Evolutionary conservation across 441 rosid genomes (phyloP), one percentile per base, ranked within the genome.

Genomic region (Manihot esculenta): DNA sequence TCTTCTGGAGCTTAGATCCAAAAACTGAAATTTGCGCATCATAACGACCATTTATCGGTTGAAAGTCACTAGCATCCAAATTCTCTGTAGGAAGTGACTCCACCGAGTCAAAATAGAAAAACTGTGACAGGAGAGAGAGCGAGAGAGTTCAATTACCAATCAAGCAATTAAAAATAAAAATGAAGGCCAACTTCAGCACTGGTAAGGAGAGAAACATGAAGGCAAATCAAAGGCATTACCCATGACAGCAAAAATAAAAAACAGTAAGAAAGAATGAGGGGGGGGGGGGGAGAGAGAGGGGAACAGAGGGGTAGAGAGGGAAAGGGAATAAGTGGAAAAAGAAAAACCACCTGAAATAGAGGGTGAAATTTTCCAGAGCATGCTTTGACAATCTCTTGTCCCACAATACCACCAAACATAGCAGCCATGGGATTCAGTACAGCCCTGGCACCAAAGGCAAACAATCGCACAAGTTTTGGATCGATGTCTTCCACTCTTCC

Each of bases 341-440:
- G n/a, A n/a, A n/a, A n/a, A n/a, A n/a, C n/a, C 41, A 89, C 98
- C 98, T 93, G 98, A 72, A 80, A 87, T 62, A 93, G 90, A 58
- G 97, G 98, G 82, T 93, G 96, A 68, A 93, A 93, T 81, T 93
- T 93, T 69, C 96, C 97, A 62, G 98, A 89, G 86, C 97, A 93
- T 62, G 98, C 98, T 78, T 93, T 93, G 50, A 93, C 90, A 84
- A 91, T 90, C 76, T 93, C 98, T 81, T 93, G 98, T 47, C 97
- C 98, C 75, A 93, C 98, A 72, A 93, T 80, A 68, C 98, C 98
- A 68, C 98, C 98, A 77, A 93, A 90, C 90, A 93, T 91, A 27
- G 98, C 98, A 72, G 97, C 97, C 97, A 91, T 93, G 51, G 98
- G 98, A 82, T 93, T 93, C 64, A 93, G 77, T 65, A 93, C 93